Base-by-base conservation (phyloP, 192 early-diverging fungal species). In the Linderina pennispora region DNA sequence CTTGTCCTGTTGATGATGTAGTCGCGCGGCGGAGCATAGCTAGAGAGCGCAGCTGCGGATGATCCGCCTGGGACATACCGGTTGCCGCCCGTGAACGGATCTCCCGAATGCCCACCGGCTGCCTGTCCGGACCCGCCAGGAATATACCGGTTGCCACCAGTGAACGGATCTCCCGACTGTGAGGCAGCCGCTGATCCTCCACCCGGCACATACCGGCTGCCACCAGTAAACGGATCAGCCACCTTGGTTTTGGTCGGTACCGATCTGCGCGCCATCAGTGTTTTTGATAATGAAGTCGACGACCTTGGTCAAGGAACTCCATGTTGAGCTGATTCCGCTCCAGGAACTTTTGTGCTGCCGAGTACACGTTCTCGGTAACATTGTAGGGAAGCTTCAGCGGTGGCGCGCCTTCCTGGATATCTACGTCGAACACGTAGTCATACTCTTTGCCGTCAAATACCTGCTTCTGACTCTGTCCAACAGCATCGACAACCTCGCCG, bases 351-450 rank as follows among this genome's bases (percentile, higher is more conserved):
- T 97, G 94, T 5, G 97, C 97, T 1, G 91, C 90, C 32, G 72
- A 53, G 66, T 89, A 99, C 1, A 93, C 92, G 65, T 99, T 97
- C 40, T 97, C 93, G 0, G 80, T 75, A 1, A 77, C 75, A 66
- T 99, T 98, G 65, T 86, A 99, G 21, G 95, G 97, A 10, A 99
- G 76, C 58, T 98, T 95, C 6, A 98, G 64, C 13, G 84, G 79
- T 20, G 86, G 86, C 1, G 58, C 67, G 8, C 86, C 89, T 22
- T 86, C 89, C 22, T 84, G 82, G 24, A 98, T 81, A 52, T 98
- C 95, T 17, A 99, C 88, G 55, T 95, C 92, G 76, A 99, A 99
- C 22, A 99, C 88, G 61, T 89, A 94, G 68, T 99, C 97, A 60
- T 99, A 99, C 50, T 97, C 93, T 34, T 77, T 74, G 22, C 94